A percentile compares a stretch with the other conserved stretches of the same genome.
phyloP scores from a whole-genome alignment of 768 basidiomycete genomes.

The Lenzites betulinus region DNA sequence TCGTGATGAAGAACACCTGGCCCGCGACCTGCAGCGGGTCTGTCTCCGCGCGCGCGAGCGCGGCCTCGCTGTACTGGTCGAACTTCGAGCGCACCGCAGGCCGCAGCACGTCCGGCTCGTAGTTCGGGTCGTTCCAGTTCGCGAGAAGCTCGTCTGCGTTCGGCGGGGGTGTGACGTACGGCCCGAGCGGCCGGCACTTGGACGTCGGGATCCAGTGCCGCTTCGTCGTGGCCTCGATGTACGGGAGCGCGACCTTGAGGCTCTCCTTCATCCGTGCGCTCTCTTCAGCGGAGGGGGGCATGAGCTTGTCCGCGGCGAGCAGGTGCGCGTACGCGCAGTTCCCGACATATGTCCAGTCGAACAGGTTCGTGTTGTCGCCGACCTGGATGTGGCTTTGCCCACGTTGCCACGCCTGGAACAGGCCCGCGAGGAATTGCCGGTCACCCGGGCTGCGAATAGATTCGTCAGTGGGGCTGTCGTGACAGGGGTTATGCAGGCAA shows the following conservation, averaged over 20 bases:
- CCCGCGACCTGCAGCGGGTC: conserved; percentile 83
- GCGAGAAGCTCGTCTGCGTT: conserved; percentile 59
- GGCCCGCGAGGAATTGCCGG: conserved; percentile 78
- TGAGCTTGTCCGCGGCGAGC: conserved; percentile 88
- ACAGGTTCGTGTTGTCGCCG: conserved; percentile 90
- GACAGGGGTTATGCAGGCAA: background rate
- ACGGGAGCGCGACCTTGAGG: conserved; percentile 55
- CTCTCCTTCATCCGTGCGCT: conserved; percentile 34
- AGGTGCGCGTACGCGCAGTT: conserved; percentile 95
- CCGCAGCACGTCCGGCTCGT: conserved; percentile 42
- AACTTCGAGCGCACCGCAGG: conserved; percentile 74
- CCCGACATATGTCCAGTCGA: conserved; percentile 96
- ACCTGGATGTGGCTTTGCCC: conserved; percentile 92
- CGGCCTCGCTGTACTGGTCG: conserved; percentile 70
- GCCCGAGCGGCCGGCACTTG: conserved; percentile 79
- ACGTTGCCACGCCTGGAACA: conserved; percentile 75
- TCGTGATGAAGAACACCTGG: conserved; percentile 95
- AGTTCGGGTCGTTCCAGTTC: conserved; percentile 53
- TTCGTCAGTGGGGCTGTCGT: background rate
- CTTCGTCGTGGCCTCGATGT: conserved; percentile 68
- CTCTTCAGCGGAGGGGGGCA: conserved; percentile 48
- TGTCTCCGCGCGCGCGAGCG: conserved; percentile 51
- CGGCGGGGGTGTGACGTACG: conserved; percentile 63
- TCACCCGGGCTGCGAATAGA: conserved; percentile 79
- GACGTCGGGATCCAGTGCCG: conserved; percentile 73